These are phyloP conservation scores for Capsicum rhomboideum DNA, from an alignment of 257 asterid genomes.

Conservation along the genomic window DNA sequence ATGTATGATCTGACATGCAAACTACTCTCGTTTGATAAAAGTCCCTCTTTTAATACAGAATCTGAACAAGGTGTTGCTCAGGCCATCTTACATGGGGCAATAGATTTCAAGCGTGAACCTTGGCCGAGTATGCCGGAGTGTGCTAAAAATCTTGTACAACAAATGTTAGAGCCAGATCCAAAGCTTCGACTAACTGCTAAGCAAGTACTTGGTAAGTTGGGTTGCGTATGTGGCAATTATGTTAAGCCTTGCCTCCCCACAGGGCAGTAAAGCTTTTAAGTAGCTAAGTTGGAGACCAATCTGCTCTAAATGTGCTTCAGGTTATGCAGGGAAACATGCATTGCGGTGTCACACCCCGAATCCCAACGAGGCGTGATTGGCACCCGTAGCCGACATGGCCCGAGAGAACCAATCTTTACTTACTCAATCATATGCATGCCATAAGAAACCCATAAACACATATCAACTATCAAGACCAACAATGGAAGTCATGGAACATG, in stretches of 20 bases:
- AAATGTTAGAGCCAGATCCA: constrained; percentile 90
- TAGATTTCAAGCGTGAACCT: constrained; percentile 89
- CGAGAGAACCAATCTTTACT: too few relatives aligned
- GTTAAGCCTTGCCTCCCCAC: background rate
- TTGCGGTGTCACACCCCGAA: too few relatives aligned
- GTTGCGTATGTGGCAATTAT: constrained; percentile 6
- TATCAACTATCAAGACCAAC: too few relatives aligned
- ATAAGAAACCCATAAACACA: too few relatives aligned
- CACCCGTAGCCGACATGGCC: too few relatives aligned
- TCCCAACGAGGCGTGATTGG: too few relatives aligned
- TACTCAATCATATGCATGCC: too few relatives aligned
- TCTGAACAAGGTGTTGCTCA: constrained; percentile 97
- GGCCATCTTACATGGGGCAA: constrained; percentile 77
- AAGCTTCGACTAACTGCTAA: constrained; percentile 83
- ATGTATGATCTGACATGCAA: background rate
- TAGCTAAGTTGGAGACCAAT: background rate
- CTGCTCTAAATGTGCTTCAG: background rate
- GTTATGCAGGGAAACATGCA: background rate
- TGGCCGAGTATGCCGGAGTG: constrained; percentile 84
- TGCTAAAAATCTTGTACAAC: constrained; percentile 78
- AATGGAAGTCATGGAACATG: too few relatives aligned
- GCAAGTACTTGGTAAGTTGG: constrained; percentile 71
- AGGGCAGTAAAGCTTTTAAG: background rate
- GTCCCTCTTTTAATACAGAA: constrained; percentile 38
- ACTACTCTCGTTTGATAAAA: background rate